Conservation (phyloP, 108 stramenopile species). For the Asterionellopsis glacialis region DNA sequence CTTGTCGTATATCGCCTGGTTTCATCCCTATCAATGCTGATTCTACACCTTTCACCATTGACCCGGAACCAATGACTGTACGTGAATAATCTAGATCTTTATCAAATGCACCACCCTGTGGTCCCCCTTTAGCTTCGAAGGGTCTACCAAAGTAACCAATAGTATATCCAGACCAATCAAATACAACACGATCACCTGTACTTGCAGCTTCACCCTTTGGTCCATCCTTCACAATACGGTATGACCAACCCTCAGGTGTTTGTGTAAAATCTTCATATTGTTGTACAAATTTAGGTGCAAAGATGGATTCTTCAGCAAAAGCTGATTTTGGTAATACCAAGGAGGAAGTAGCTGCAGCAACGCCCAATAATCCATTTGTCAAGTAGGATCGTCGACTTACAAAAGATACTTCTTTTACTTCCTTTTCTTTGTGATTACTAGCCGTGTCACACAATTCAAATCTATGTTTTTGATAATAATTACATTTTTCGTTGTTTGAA, state of each 20-base stretch:
- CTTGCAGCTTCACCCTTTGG: conserved; percentile 20
- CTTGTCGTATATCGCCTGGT: conserved; percentile 82
- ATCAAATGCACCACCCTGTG: conserved; percentile 89
- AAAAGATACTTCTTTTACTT: not conserved
- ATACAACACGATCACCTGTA: conserved; percentile 83
- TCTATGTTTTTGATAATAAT: no score
- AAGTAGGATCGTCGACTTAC: not conserved
- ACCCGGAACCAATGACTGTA: conserved; percentile 66
- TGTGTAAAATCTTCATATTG: conserved; percentile 64
- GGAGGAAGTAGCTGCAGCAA: not conserved
- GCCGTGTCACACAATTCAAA: no score
- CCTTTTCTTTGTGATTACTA: not conserved
- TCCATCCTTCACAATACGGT: conserved; percentile 67
- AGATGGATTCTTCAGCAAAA: conserved; percentile 15
- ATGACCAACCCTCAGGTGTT: conserved; percentile 56
- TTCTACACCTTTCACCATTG: conserved; percentile 75
- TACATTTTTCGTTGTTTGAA: no score
- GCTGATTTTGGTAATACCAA: not conserved
- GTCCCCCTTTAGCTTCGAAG: conserved; percentile 87
- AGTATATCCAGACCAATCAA: conserved; percentile 96
- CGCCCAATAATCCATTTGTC: not conserved
- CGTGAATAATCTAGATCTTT: conserved; percentile 79
- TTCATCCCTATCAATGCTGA: conserved; percentile 70
- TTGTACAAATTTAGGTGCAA: conserved; percentile 63
- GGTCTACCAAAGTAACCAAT: conserved; percentile 91